Conservation (phyloP, 371 early-diverging fungal species). For the Lichtheimia corymbifera region DNA sequence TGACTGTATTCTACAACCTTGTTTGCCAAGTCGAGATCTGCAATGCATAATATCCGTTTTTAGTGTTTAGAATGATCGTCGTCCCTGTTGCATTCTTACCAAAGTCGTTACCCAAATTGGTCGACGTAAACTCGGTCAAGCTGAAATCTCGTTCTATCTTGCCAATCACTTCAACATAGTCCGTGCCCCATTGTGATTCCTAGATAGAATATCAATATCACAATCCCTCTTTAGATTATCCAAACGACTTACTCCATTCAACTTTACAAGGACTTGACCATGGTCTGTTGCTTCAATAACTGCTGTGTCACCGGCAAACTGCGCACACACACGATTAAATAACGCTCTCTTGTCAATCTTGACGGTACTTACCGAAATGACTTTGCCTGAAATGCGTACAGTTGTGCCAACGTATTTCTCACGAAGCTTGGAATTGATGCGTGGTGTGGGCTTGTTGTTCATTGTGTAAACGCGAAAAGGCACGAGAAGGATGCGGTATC, state of each 20-base stretch:
- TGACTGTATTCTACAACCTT: constrained; percentile 44
- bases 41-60: not conserved
- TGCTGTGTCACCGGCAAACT: constrained; percentile 59
- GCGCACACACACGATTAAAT: not conserved
- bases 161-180: constrained; percentile 50
- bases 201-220: constrained; percentile 9
- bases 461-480: constrained; percentile 23
- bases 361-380: constrained; percentile 47
- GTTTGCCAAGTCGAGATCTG: constrained; percentile 46
- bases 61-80: not conserved
- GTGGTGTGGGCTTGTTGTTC: constrained; percentile 64
- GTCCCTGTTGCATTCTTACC: constrained; percentile 21
- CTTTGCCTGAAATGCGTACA: constrained; percentile 58
- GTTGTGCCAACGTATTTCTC: constrained; percentile 54
- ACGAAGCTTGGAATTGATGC: constrained; percentile 60
- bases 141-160: constrained; percentile 38
- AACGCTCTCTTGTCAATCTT: not conserved
- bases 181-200: constrained; percentile 46
- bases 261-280: constrained; percentile 49
- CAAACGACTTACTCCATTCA: constrained; percentile 48
- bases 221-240: not conserved
- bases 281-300: constrained; percentile 53
- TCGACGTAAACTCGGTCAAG: constrained; percentile 42
- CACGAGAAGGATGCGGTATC: not conserved
- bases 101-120: constrained; percentile 38